Evolutionary conservation across 352 stramenopile genomes (phyloP).

Genomic region (Hyaloperonospora arabidopsidis): DNA sequence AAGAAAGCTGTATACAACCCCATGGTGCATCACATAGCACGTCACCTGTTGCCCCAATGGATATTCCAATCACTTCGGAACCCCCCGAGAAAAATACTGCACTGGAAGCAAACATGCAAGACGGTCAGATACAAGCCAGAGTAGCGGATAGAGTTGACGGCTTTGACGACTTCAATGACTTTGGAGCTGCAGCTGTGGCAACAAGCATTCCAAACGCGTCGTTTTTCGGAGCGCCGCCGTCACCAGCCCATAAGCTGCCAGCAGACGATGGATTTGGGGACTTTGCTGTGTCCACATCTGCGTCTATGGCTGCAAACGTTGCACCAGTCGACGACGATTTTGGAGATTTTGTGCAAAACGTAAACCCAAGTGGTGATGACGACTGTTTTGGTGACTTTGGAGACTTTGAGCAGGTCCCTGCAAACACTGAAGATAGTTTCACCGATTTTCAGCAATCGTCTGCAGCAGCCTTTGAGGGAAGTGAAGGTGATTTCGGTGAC

Average conservation of each 20-base stretch:
- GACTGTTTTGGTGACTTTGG: constrained; percentile 32
- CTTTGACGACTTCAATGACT: constrained; percentile 37
- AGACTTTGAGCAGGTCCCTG: constrained; percentile 29
- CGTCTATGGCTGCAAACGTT: not conserved
- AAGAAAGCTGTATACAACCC: not conserved
- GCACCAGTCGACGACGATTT: constrained; percentile 18
- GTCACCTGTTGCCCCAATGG: not conserved
- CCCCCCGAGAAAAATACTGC: constrained; percentile 1
- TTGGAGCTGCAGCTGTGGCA: constrained; percentile 5
- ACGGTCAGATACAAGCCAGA: not conserved
- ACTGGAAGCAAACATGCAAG: constrained; percentile 1
- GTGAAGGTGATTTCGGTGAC: constrained; percentile 28
- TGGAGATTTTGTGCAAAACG: constrained; percentile 34
- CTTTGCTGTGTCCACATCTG: constrained; percentile 4
- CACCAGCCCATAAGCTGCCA: constrained; percentile 3
- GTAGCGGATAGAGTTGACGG: constrained; percentile 21
- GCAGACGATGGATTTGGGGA: constrained; percentile 9
- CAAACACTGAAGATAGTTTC: constrained; percentile 7
- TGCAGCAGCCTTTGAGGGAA: constrained; percentile 5
- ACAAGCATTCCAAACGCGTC: constrained; percentile 7
- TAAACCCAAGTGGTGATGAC: not conserved
- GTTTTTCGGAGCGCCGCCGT: constrained; percentile 12
- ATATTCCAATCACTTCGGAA: not conserved
- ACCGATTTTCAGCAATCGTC: constrained; percentile 23
- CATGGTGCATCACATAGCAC: constrained; percentile 2